Evolutionary conservation across 78 protist genomes (phyloP), one percentile per base, ranked within the genome.

Genomic region (Dictyostelium firmibasis): DNA sequence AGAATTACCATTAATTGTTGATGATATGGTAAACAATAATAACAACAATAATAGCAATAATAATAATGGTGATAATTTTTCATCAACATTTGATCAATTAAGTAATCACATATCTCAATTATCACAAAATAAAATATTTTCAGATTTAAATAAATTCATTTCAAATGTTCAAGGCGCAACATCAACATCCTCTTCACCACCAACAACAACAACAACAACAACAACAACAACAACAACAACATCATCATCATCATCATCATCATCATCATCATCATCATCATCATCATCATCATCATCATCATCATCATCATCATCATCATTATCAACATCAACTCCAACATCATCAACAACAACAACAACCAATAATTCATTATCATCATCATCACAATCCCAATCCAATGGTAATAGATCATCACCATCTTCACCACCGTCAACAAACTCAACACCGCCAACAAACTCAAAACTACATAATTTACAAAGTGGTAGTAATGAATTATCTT

Each of bases 1-100:
- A 8, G 50, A 36, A 25, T 7, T 75, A 33, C 53, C 76, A 20
- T 16, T 31, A 13, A 67, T 35, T 20, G n/a, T 38, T 18, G 50
- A 36, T 25, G 35, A 36, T 41, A 8, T 9, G 11, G n/a, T 14
- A 69, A 84, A 33, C 11, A n/a, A n/a, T 14, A 27, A 67, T 31
- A 43, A 9, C 11, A 83, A 18, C 14, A 13, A 38, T 20, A 35
- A 60, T 20, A 60, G 2, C 9, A 60, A 67, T 27, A 67, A 27
- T 11, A 67, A 6, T 67, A 7, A 25, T 25, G 8, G 2, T 2
- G 9, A 67, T 35, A 44, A 13, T 35, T 79, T 44, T 44, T 44
- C 67, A 44, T 81, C 86, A n/a, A 81, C 86, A 25, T 81, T 81
- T 81, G 76, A 81, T 31, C 86, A 81, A 81, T 57, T 81, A 57